These are phyloP conservation scores for Gnaphalium uliginosum DNA, from an alignment of 129 eudicot genomes.

Conservation along the genomic window DNA sequence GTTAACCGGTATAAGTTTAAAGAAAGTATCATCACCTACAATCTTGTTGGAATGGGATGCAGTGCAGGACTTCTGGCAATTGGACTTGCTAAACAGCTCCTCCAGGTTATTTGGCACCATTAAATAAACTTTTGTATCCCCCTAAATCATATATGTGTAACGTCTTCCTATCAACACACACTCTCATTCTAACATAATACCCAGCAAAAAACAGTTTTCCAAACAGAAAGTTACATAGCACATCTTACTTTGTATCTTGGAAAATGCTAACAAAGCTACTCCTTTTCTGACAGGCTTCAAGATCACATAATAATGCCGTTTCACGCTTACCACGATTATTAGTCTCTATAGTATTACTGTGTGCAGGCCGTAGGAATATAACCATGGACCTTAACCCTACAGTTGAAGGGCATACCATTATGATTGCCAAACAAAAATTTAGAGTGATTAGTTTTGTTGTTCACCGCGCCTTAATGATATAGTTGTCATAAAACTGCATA, in stretches of 20 bases:
- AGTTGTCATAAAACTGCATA: no score
- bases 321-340: background rate
- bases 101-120: constrained; percentile 37
- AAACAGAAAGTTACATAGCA: background rate
- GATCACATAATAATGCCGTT: background rate
- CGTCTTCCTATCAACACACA: background rate
- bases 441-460: background rate
- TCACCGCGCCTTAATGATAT: no score
- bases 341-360: background rate
- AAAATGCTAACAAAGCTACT: background rate
- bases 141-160: background rate
- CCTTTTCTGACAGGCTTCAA: background rate
- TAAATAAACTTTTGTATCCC: background rate
- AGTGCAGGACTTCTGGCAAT: constrained; percentile 46
- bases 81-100: constrained; percentile 53
- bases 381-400: background rate
- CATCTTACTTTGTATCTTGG: background rate
- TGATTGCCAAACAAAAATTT: no score
- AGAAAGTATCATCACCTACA: constrained; percentile 38
- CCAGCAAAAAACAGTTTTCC: background rate
- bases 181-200: background rate
- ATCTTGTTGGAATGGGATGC: constrained; percentile 71
- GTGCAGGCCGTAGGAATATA: background rate
- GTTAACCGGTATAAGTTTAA: constrained; percentile 52
- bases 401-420: background rate